A percentile compares a stretch with the other conserved stretches of the same genome.
phyloP scores from a whole-genome alignment of 305 asterid genomes.

The Fraxinus velutina region DNA sequence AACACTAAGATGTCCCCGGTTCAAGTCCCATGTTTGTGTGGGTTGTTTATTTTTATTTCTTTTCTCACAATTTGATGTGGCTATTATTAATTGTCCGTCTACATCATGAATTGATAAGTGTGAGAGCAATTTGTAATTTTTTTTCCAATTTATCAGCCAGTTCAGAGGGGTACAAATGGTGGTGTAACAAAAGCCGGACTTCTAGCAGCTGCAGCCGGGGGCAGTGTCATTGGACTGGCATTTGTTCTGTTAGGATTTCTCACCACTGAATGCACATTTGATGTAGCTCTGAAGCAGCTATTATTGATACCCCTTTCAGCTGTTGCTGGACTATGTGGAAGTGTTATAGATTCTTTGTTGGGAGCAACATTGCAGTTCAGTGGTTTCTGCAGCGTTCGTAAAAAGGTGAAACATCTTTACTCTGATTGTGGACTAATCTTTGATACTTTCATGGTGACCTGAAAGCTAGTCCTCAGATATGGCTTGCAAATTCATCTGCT shows the following conservation, averaged over 20 bases:
- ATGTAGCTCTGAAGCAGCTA: conserved; percentile 63
- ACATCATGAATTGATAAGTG: neutral
- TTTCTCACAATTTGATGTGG: neutral
- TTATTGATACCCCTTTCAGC: conserved; percentile 73
- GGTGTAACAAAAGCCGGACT: conserved; percentile 88
- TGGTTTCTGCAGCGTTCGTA: conserved; percentile 80
- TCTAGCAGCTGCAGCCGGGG: conserved; percentile 84
- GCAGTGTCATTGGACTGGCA: conserved; percentile 66
- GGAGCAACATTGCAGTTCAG: conserved; percentile 97
- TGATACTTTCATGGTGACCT: neutral
- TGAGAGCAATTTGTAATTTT: neutral
- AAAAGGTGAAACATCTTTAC: conserved; percentile 52
- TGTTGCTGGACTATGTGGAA: conserved; percentile 76
- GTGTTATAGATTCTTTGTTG: conserved; percentile 74
- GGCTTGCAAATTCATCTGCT: neutral
- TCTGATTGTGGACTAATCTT: neutral
- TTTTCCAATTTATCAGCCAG: conserved; percentile 50
- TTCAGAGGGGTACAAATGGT: conserved; percentile 91
- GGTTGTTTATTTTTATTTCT: neutral
- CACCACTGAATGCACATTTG: conserved; percentile 54
- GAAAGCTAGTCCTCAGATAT: neutral
- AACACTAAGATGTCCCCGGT: neutral
- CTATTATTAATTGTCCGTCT: neutral
- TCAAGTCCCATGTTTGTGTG: neutral
- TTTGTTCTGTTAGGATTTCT: conserved; percentile 62